A percentile compares a stretch with the other conserved stretches of the same genome.
Conservation (phyloP, 75 land plant species). For the Adiantum capillusveneris region DNA sequence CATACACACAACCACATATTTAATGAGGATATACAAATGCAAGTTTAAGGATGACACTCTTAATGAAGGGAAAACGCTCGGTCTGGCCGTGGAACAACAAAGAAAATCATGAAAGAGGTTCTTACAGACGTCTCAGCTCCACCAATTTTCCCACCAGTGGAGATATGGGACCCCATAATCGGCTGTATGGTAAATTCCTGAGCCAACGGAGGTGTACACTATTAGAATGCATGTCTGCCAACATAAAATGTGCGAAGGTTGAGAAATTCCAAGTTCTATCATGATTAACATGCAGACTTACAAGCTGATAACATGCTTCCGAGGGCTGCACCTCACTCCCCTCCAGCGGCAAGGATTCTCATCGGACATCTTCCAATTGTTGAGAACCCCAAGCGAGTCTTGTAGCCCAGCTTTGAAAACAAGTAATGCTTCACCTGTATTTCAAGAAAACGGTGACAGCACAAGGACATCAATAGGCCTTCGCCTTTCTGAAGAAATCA, state of each 20-base stretch:
- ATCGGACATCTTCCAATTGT: conserved; percentile 19
- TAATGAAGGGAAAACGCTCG: too few relatives aligned
- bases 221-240: not conserved
- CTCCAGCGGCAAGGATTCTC: conserved; percentile 23
- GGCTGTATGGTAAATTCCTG: conserved; percentile 72
- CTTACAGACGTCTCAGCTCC: conserved; percentile 39
- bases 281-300: conserved; percentile 22
- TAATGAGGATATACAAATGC: too few relatives aligned
- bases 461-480: too few relatives aligned
- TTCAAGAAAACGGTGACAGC: too few relatives aligned
- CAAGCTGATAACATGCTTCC: conserved; percentile 33
- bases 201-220: not conserved
- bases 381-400: conserved; percentile 9
- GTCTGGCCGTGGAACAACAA: too few relatives aligned
- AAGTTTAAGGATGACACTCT: too few relatives aligned
- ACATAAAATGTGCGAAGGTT: too few relatives aligned
- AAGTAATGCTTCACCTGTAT: conserved; percentile 22
- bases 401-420: conserved; percentile 12
- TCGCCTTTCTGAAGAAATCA: too few relatives aligned
- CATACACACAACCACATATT: too few relatives aligned
- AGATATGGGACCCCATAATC: conserved; percentile 64
- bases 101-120: too few relatives aligned
- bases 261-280: not conserved
- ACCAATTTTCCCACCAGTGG: conserved; percentile 81
- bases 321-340: conserved; percentile 12